Base-by-base conservation (phyloP, 2,329 filamentous ascomycete species). In the Pseudopithomyces chartarum region DNA sequence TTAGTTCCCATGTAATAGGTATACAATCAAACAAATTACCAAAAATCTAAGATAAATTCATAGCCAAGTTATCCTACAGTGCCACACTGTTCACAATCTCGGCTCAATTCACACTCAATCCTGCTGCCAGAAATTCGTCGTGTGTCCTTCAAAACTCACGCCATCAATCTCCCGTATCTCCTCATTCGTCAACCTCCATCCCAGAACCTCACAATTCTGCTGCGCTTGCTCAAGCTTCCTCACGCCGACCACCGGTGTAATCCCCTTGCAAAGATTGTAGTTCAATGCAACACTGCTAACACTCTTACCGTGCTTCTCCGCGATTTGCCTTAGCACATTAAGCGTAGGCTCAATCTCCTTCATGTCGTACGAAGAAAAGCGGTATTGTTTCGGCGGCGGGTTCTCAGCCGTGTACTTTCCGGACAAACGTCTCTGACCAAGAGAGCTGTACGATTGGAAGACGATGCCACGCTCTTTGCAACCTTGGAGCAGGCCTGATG, bases 361-460 rank as follows among this genome's bases (percentile, higher is more conserved):
- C 74, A 81, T 81, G 1, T 76, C 73, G 57, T 81, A 80, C 45
- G 70, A 75, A 46, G 73, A 76, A 59, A 79, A 80, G 8, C 71
- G 65, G 45, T 78, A 73, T 4, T 65, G 68, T 19, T 73, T 70
- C 1, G 71, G 70, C 7, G 77, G 76, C 46, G 73, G 70, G 46
- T 79, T 74, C 8, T 75, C 69, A 3, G 63, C 62, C 2, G 63
- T 73, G 59, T 80, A 80, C 12, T 61, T 63, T 0, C 56, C 61
- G 0, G 47, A 51, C 1, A 63, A 12, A 0, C 78, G 68, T 3
- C 77, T 77, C 56, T 78, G 70, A 0, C 69, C 78, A 7, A 81
- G 69, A 5, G 76, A 74, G 2, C 74, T 75, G 62, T 79, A 81
- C 2, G 73, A 74, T 62, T 80, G 74, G 42, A 80, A 75, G 19